Evolutionary conservation across 169 alveolate genomes (phyloP), one percentile per base, ranked within the genome.

Genomic region (Eimeria falciformis): DNA sequence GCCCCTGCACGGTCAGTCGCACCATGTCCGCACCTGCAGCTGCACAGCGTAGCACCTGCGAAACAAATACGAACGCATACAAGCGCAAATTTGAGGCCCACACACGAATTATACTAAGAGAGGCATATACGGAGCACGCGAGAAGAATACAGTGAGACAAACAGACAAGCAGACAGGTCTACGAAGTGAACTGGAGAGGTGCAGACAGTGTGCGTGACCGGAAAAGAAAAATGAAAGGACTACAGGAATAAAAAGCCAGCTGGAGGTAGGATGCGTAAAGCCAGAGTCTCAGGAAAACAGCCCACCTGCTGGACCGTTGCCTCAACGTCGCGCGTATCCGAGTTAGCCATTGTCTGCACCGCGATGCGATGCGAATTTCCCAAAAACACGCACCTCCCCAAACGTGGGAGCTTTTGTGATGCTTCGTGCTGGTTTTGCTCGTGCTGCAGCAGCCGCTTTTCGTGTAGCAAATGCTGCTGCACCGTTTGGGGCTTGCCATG

Each of bases 1-100:
- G 95, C 37, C 97, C 96, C 75, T 95, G 98, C 47, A 96, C 98
- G 11, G 98, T 96, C 79, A 96, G 87, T 25, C 98, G 93, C 18
- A 95, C 95, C 73, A 96, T 47, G n/a, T 91, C 94, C 3, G 97
- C 97, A 3, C 98, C 98, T 33, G 95, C 93, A 43, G 95, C 97
- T 68, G 93, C 94, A 62, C 96, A 95, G 79, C 50, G 79, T 27
- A 62, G 27, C 21, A 11, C 21, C 73, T 62, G n/a, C 7, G 27
- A 5, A 62, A 17, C 73, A 17, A 17, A 21, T 9, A 17, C 73
- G 5, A 17, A 21, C 5, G 27, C 73, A 17, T n/a, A n/a, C n/a
- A n/a, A n/a, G n/a, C n/a, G n/a, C n/a, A n/a, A n/a, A n/a, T n/a
- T n/a, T n/a, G n/a, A n/a, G n/a, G n/a, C n/a, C n/a, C n/a, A n/a